Percentiles rank a stretch among this genome's conserved stretches.
These are phyloP conservation scores for Avena eriantha DNA, from an alignment of 176 grass and related monocot genomes.

Conservation along the genomic window DNA sequence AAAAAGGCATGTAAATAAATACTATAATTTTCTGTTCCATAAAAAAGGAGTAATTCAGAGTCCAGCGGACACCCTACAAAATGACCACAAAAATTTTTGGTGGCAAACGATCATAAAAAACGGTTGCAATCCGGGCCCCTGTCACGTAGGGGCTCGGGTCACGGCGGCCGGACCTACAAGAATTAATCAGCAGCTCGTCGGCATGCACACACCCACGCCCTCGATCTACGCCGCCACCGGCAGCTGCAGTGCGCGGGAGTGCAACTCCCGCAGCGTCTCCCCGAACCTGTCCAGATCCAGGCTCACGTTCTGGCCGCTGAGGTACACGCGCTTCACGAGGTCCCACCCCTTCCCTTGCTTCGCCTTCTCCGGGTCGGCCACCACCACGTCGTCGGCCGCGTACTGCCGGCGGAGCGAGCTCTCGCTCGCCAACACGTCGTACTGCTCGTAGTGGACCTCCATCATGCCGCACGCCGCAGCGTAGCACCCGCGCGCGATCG, in stretches of 20 bases:
- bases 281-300: constrained; percentile 50
- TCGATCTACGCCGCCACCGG: neutral
- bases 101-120: neutral
- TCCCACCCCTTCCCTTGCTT: constrained; percentile 41
- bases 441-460: constrained; percentile 61
- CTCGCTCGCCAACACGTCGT: constrained; percentile 49
- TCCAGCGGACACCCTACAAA: too few species aligned
- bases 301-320: constrained; percentile 65
- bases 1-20: too few species aligned
- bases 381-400: constrained; percentile 31
- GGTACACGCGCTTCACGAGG: constrained; percentile 47
- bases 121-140: neutral
- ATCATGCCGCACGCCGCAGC: constrained; percentile 44
- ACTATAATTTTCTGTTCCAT: too few species aligned
- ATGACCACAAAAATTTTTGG: neutral
- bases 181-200: too few species aligned
- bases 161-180: neutral
- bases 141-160: neutral
- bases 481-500: constrained; percentile 50
- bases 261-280: constrained; percentile 27
- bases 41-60: too few species aligned
- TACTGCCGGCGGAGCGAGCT: constrained; percentile 58
- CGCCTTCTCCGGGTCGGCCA: constrained; percentile 42
- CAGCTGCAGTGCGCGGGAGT: constrained; percentile 11
- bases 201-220: too few species aligned